Conservation (phyloP, 495 filamentous ascomycete species). For the Apiosordaria backusii region DNA sequence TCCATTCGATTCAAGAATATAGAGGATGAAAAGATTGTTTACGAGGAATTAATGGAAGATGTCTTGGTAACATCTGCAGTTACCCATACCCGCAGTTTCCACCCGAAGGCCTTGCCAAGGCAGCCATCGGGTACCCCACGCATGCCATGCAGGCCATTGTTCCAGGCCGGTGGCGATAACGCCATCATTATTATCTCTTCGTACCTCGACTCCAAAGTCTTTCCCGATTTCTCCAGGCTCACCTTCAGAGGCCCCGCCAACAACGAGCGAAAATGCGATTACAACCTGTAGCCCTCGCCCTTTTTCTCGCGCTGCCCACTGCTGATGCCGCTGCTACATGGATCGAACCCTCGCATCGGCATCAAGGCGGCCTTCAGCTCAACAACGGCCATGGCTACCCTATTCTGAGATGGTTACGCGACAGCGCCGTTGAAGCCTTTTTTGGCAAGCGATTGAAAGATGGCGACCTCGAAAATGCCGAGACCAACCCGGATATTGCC, state of each 20-base stretch:
- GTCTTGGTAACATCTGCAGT: neutral
- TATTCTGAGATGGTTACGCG: slow-evolving; percentile 56
- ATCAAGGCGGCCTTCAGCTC: slow-evolving; percentile 8
- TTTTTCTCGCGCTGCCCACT: slow-evolving; percentile 26
- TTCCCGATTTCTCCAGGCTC: neutral
- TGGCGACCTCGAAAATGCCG: slow-evolving; percentile 26
- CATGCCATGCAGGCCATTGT: neutral
- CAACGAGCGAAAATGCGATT: slow-evolving; percentile 29
- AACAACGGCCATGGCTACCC: slow-evolving; percentile 32
- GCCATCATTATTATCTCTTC: slow-evolving; percentile 1
- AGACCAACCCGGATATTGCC: slow-evolving; percentile 47
- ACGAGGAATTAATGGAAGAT: too few species aligned
- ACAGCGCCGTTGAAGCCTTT: slow-evolving; percentile 60
- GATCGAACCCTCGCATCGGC: slow-evolving; percentile 12
- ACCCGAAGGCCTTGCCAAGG: neutral
- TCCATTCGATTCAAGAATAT: too few species aligned
- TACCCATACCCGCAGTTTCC: neutral
- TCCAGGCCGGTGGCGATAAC: slow-evolving; percentile 6
- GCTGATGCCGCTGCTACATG: slow-evolving; percentile 21
- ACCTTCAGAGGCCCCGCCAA: neutral
- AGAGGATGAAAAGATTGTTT: too few species aligned
- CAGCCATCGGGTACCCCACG: neutral
- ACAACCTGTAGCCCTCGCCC: slow-evolving; percentile 18
- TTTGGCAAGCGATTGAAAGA: slow-evolving; percentile 50
- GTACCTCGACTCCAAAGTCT: neutral